Conservation (phyloP, 371 early-diverging fungal species). For the Rhizopus arrhizus region DNA sequence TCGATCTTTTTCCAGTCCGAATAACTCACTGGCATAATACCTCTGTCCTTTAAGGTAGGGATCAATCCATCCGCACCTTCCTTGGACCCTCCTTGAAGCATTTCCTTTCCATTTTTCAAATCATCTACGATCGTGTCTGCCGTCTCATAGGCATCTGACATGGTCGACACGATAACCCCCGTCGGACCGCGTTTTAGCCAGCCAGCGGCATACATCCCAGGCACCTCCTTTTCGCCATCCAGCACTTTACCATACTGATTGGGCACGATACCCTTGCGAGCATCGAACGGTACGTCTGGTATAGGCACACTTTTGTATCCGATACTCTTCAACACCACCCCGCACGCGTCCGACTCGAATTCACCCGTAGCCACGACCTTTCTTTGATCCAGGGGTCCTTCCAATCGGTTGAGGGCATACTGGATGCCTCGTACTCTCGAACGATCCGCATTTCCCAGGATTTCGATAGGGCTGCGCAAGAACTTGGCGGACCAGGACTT, state of each 20-base stretch:
- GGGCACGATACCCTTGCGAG: constrained; percentile 66
- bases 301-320: constrained; percentile 83
- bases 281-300: constrained; percentile 80
- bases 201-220: constrained; percentile 84
- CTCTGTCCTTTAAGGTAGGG: constrained; percentile 26
- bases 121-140: constrained; percentile 76
- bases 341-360: constrained; percentile 56
- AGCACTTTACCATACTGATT: constrained; percentile 78
- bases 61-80: constrained; percentile 35
- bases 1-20: constrained; percentile 85
- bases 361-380: constrained; percentile 65
- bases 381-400: constrained; percentile 54
- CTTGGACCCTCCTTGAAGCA: constrained; percentile 27
- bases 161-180: constrained; percentile 94
- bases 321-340: constrained; percentile 79
- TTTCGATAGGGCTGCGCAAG: constrained; percentile 68
- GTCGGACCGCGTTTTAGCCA: constrained; percentile 95
- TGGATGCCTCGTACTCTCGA: constrained; percentile 47
- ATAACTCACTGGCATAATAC: constrained; percentile 62
- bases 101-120: constrained; percentile 36
- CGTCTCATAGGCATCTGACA: constrained; percentile 92
- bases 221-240: constrained; percentile 51
- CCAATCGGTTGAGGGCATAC: constrained; percentile 73
- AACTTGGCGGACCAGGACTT: constrained; percentile 80
- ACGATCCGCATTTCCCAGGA: constrained; percentile 35